Evolutionary conservation across 208 protist species (phyloP).

Genomic region (Blastocrithidia nonstop): DNA sequence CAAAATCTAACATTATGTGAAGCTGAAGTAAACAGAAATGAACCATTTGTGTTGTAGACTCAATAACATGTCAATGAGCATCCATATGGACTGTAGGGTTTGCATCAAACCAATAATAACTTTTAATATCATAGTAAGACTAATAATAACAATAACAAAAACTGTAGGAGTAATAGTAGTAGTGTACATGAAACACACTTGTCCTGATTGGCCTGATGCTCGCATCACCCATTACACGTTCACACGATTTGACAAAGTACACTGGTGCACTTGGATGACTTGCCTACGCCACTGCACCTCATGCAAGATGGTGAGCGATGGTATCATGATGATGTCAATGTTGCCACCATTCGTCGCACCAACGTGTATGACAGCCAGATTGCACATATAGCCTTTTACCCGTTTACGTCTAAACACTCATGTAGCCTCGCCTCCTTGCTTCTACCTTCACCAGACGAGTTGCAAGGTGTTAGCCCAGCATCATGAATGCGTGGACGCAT

Average conservation of each 20-base stretch:
- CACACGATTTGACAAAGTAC: conserved; percentile 83
- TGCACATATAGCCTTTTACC: conserved; percentile 12
- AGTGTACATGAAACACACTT: too few relatives aligned
- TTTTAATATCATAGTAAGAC: too few relatives aligned
- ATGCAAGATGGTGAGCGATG: conserved; percentile 78
- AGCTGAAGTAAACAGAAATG: not conserved
- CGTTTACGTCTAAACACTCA: conserved; percentile 3
- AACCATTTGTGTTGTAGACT: too few relatives aligned
- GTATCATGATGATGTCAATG: conserved; percentile 78
- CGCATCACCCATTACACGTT: too few relatives aligned
- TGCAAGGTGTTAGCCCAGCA: conserved; percentile 9
- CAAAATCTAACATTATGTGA: too few relatives aligned
- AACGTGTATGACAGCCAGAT: conserved; percentile 42
- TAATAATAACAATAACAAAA: too few relatives aligned
- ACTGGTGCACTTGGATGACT: conserved; percentile 80
- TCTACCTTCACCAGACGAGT: conserved; percentile 23
- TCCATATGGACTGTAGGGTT: too few relatives aligned
- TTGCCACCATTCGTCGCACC: conserved; percentile 62
- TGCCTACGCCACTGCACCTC: conserved; percentile 47
- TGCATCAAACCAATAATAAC: too few relatives aligned
- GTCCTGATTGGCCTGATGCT: too few relatives aligned
- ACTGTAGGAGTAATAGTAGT: too few relatives aligned
- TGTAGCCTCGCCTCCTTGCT: too few relatives aligned
- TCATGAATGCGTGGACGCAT: conserved; percentile 32
- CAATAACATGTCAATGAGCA: too few relatives aligned